A percentile compares a stretch with the other conserved stretches of the same genome.
phyloP scores from a whole-genome alignment of 441 rosid genomes.

The Jatropha multifida region DNA sequence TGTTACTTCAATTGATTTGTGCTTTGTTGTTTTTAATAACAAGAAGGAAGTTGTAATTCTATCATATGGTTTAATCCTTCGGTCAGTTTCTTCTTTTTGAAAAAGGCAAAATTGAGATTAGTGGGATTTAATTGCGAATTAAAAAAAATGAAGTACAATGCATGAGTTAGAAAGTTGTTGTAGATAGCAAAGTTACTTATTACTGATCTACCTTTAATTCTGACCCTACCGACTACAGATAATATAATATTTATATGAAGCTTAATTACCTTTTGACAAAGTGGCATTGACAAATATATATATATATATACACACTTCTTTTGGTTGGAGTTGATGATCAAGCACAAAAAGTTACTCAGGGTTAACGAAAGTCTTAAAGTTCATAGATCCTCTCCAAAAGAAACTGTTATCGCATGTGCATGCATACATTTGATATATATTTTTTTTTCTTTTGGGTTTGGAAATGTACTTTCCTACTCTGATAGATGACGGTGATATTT shows the following conservation, averaged over 20 bases:
- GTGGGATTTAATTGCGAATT: too few species aligned
- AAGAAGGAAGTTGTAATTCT: too few species aligned
- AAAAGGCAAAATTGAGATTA: too few species aligned
- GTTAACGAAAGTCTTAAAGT: not conserved
- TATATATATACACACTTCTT: too few species aligned
- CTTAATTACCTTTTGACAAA: not conserved
- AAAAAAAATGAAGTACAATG: not conserved
- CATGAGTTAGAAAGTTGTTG: too few species aligned
- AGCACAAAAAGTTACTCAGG: not conserved
- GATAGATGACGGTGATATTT: too few species aligned
- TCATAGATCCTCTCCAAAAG: not conserved
- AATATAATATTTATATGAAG: not conserved
- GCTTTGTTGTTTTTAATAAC: not conserved
- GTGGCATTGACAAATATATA: not conserved
- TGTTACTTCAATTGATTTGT: not conserved
- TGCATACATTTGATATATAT: not conserved
- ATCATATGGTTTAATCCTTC: too few species aligned
- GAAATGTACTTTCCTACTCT: too few species aligned
- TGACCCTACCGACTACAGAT: not conserved
- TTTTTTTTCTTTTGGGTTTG: too few species aligned
- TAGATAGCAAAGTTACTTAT: not conserved
- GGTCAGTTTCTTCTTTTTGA: too few species aligned
- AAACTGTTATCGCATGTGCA: not conserved
- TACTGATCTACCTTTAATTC: not conserved
- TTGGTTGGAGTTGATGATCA: not conserved